Evolutionary conservation across 441 rosid genomes (phyloP), one percentile per base, ranked within the genome.

Genomic region (Mallotus repandus): DNA sequence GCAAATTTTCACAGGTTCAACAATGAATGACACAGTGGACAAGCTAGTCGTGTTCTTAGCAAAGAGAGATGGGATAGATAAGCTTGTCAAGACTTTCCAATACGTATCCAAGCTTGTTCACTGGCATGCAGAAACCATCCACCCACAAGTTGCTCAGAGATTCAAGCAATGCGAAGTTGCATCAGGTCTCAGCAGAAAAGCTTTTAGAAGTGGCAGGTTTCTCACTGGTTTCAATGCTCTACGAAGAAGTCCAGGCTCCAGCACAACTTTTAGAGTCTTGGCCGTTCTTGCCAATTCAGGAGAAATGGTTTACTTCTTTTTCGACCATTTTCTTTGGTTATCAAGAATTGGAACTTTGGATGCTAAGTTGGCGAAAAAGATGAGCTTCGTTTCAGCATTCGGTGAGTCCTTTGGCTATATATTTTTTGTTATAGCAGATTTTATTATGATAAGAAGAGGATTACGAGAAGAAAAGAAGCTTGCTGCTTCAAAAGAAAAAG

Each of bases 11-110:
- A 4, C 76, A 38, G 11, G 18, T 53, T 53, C 72, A 48, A 58
- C 81, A 72, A 81, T 84, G 93, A 86, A 66, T 45, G 99, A 92
- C 85, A 80, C 86, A 9, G 86, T 89, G 25, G 99, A 92, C 88
- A 95, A 89, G 84, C 86, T 95, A 41, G 98, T 95, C 35, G 80
- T 91, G 81, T 95, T 92, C 86, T 85, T 92, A 9, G 98, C 99
- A 25, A 95, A 91, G 79, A 78, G 98, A 79, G 99, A 95, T 43
- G 99, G 99, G 55, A 95, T 95, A 70, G 99, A 95, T 87, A 95
- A 95, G 86, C 97, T 95, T 22, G 98, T 95, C 72, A 95, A 95
- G 83, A 95, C 99, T 55, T 95, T 95, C 79, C 99, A 95, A 48
- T 95, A 95, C 57, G 97, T 95, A 8, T 86, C 99, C 46, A 92